phyloP scores from a whole-genome alignment of 257 asterid species.

The Nicotiana tabacum region DNA sequence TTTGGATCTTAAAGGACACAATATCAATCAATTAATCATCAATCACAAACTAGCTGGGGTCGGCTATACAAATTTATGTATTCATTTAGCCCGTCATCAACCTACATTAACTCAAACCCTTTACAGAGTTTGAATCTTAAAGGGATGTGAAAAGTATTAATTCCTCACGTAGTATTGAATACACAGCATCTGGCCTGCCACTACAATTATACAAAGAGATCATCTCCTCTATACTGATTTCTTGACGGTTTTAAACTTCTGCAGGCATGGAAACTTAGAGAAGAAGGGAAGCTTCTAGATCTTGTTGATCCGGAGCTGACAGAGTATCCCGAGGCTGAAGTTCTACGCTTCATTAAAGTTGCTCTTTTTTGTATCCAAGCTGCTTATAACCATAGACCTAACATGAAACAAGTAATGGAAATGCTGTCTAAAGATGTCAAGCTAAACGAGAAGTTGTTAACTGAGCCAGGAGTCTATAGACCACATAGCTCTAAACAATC shows the following conservation, averaged over 20 bases:
- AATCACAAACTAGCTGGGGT: not conserved
- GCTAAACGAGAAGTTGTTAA: slow-evolving; percentile 50
- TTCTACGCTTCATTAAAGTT: slow-evolving; percentile 49
- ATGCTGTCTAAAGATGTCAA: slow-evolving; percentile 59
- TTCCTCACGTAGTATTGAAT: not conserved
- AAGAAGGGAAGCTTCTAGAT: slow-evolving; percentile 49
- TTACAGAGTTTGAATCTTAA: not conserved
- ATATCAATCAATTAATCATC: not conserved
- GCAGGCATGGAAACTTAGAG: slow-evolving; percentile 77
- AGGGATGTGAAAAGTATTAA: not conserved
- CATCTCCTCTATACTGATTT: not conserved
- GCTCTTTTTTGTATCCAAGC: slow-evolving; percentile 78
- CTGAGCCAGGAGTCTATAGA: slow-evolving; percentile 53
- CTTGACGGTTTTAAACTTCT: not conserved
- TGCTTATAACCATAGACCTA: slow-evolving; percentile 61
- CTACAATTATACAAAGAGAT: not conserved
- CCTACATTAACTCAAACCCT: not conserved
- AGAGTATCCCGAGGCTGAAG: slow-evolving; percentile 44
- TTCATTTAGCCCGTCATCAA: not conserved
- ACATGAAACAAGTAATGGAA: slow-evolving; percentile 69
- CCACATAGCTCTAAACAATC: slow-evolving; percentile 26
- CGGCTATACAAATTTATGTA: not conserved
- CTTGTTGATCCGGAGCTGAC: slow-evolving; percentile 58
- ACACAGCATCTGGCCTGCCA: no score
- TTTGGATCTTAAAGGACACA: not conserved